These are phyloP conservation scores for Leccinum barrowsii DNA, from an alignment of 768 basidiomycete species.

Conservation along the genomic window DNA sequence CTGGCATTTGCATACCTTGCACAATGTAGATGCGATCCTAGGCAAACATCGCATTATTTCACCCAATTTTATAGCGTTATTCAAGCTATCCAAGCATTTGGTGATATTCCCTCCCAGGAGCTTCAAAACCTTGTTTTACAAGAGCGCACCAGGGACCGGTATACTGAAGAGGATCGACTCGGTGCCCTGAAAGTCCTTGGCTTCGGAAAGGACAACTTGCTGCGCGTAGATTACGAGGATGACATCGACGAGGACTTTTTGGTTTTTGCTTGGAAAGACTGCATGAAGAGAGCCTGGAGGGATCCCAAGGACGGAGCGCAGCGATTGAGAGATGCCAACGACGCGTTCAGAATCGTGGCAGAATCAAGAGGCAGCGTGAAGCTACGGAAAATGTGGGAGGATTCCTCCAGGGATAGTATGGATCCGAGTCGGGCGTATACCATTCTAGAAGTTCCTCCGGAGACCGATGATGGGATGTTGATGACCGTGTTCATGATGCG, in stretches of 20 bases:
- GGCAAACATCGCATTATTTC: slow-evolving; percentile 60
- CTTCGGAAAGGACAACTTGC: slow-evolving; percentile 56
- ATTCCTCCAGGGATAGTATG: slow-evolving; percentile 55
- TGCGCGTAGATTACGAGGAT: slow-evolving; percentile 66
- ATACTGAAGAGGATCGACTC: slow-evolving; percentile 52
- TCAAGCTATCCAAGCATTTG: slow-evolving; percentile 45
- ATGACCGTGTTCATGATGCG: slow-evolving; percentile 69
- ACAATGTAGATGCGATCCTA: slow-evolving; percentile 79
- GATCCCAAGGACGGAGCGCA: slow-evolving; percentile 41
- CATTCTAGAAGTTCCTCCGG: slow-evolving; percentile 63
- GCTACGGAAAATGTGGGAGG: slow-evolving; percentile 50
- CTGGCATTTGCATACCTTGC: slow-evolving; percentile 77
- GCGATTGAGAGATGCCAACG: slow-evolving; percentile 53
- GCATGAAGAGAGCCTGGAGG: slow-evolving; percentile 56
- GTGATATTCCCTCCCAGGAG: slow-evolving; percentile 41
- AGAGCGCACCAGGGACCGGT: slow-evolving; percentile 64
- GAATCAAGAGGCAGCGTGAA: slow-evolving; percentile 53
- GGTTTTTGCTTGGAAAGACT: slow-evolving; percentile 62
- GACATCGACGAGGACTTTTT: slow-evolving; percentile 70
- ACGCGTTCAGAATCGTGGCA: slow-evolving; percentile 67
- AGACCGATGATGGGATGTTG: slow-evolving; percentile 77
- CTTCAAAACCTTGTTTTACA: slow-evolving; percentile 57
- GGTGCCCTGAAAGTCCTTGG: slow-evolving; percentile 53
- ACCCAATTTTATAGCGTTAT: slow-evolving; percentile 52
- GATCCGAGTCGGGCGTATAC: slow-evolving; percentile 68